Evolutionary conservation across 73 alveolate species (phyloP), one percentile per base, ranked within the genome.

Genomic region (Durusdinium trenchii): DNA sequence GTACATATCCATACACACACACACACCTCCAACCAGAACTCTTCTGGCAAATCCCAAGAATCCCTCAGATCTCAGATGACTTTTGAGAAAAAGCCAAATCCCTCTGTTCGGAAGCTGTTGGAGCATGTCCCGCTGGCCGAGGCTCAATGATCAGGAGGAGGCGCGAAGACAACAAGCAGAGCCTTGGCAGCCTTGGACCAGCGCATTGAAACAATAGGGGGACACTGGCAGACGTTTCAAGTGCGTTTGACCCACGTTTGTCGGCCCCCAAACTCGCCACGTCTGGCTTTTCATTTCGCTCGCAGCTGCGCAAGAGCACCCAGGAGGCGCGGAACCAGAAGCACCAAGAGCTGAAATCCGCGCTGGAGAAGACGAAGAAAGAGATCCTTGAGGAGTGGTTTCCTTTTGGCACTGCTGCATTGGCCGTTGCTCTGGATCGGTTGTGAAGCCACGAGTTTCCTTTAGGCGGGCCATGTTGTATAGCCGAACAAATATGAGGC

Each of bases 71-170:
- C n/a, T n/a, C n/a, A n/a, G n/a, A n/a, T n/a, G n/a, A n/a, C n/a
- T n/a, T n/a, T n/a, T n/a, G n/a, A n/a, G n/a, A n/a, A 54, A 40
- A 54, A 40, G 84, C 84, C 51, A 14, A 30, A 51, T 57, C 23
- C 23, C 23, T 57, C 23, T 57, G 32, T 18, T 36, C 69, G 69
- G 23, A 57, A 60, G 30, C 73, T 60, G 18, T 2, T 60, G 73
- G 1, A 32, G 73, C 1, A 23, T 1, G 73, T 60, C n/a, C 69
- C 30, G 73, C 73, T 23, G 1, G 6, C 42, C 48, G 93, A 86
- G 95, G 95, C 83, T 86, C 45, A 91, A 91, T 45, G 98, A 91
- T 54, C 76, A 91, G 57, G 98, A 46, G 23, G 98, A 91, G 36
- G 67, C 98, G 16, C 54, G 98, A 6, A 36, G 89, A 1, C 78